Base-by-base conservation (phyloP, 352 stramenopile genomes). In the Phytophthora sp. region DNA sequence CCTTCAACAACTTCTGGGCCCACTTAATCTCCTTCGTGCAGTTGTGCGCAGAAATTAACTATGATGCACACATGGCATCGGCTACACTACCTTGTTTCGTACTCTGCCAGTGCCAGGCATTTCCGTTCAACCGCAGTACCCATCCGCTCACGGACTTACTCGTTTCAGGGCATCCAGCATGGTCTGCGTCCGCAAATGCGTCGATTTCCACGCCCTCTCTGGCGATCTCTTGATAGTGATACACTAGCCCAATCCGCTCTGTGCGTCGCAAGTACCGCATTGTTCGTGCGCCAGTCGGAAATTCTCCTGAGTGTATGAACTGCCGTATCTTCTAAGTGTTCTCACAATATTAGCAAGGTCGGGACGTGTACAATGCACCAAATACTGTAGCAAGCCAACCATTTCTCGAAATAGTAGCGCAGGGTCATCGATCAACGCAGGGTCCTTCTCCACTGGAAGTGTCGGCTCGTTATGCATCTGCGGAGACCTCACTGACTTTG, bases 391-490 rank as follows among this genome's bases (percentile, higher is more conserved):
- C 1, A 26, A 57, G 0, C 46, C 33, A 15, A 59, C 31, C n/a
- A 56, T 46, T 31, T 63, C 56, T 7, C 23, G 56, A 41, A 42
- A 63, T 26, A 24, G 33, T 27, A 56, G 30, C 1, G 18, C 7
- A 1, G 23, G 31, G 45, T 63, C 55, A 15, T 63, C 50, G 12
- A 63, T 63, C 31, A 35, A 11, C 2, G 26, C 45, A 9, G 18
- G 8, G 16, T 63, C 31, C 6, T 1, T 50, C 12, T 63, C 35
- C 1, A 55, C 33, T 29, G 15, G 42, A 2, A 55, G 16, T 1
- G 31, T 63, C 4, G 21, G 21, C 30, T 64, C 57, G 39, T 57
- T 55, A 2, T 57, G 57, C n/a, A 57, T 57, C 29, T 56, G 44
- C 21, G 31, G 56, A 12, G 44, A 50, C 5, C 21, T 12, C 13